Conservation (phyloP, 495 filamentous ascomycete species). For the Copromyces sp. region DNA sequence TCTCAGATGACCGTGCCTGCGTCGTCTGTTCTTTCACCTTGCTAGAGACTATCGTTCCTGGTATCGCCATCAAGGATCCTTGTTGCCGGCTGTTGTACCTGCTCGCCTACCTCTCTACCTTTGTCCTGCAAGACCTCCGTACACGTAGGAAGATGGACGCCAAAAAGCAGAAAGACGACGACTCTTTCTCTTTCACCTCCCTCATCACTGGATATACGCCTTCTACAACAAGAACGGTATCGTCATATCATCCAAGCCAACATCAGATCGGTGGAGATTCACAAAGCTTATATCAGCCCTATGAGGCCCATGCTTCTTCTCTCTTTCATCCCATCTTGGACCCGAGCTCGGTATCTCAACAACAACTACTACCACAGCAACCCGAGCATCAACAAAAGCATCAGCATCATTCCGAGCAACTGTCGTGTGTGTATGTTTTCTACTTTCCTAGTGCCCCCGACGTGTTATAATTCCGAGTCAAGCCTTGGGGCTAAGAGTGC, state of each 20-base stretch:
- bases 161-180: slow-evolving; percentile 17
- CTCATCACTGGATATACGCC: background rate
- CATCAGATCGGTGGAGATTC: background rate
- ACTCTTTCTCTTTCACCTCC: slow-evolving; percentile 8
- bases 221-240: background rate
- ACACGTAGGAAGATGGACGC: slow-evolving; percentile 14
- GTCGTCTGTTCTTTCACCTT: slow-evolving; percentile 9
- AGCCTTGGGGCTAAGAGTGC: slow-evolving; percentile 15
- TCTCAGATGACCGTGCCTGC: slow-evolving; percentile 5
- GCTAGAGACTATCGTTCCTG: background rate
- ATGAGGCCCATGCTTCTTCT: background rate
- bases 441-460: background rate
- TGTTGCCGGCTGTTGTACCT: background rate
- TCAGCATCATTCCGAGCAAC: background rate
- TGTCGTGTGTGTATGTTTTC: slow-evolving; percentile 27
- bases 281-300: background rate
- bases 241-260: background rate
- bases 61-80: background rate
- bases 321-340: slow-evolving; percentile 4
- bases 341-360: background rate
- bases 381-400: background rate
- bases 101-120: background rate
- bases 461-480: background rate
- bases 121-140: background rate
- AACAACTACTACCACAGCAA: background rate